Evolutionary conservation across 371 early-diverging fungal species (phyloP), one percentile per base, ranked within the genome.

Genomic region (Lichtheimia ornata): DNA sequence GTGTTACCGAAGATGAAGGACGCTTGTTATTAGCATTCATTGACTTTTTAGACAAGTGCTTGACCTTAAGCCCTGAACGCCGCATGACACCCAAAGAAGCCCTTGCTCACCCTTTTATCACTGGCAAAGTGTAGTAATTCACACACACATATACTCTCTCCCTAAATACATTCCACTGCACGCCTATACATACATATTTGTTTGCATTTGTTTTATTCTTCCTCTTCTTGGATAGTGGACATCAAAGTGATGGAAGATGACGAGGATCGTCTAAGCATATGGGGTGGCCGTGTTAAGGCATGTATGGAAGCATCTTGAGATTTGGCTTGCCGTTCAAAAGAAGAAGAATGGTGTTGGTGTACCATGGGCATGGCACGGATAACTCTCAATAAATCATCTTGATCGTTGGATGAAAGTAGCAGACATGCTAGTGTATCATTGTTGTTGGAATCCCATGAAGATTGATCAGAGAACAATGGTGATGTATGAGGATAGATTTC

Each of bases 31-130:
- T 82, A 11, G 64, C 71, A 2, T 91, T 98, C 70, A 81, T 90
- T 59, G 92, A 93, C 64, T 77, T 99, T 50, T 76, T 99, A 5
- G 88, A 92, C 25, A 85, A 89, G 41, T 89, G 96, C 75, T 74
- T 99, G 54, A 79, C 81, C 27, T 84, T 96, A 54, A 93, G 94
- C 69, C 99, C 99, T 5, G 90, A 90, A 60, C 86, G 93, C 64
- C 85, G 99, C 52, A 84, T 96, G 60, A 90, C 94, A n/a, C 96
- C 98, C 2, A 78, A 82, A 15, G 92, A 97, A 65, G 97, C 98
- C 0, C 72, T 99, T 45, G 59, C 72, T n/a, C 96, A 97, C 65
- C 92, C 94, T 17, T 99, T 97, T 66, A 89, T 96, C 47, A 84
- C 81, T 43, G 77, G 77, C 35, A 83, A 83, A 63, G 56, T 69